These are phyloP conservation scores for Fusarium tuaranense DNA, from an alignment of 2,329 filamentous ascomycete species.

Conservation along the genomic window DNA sequence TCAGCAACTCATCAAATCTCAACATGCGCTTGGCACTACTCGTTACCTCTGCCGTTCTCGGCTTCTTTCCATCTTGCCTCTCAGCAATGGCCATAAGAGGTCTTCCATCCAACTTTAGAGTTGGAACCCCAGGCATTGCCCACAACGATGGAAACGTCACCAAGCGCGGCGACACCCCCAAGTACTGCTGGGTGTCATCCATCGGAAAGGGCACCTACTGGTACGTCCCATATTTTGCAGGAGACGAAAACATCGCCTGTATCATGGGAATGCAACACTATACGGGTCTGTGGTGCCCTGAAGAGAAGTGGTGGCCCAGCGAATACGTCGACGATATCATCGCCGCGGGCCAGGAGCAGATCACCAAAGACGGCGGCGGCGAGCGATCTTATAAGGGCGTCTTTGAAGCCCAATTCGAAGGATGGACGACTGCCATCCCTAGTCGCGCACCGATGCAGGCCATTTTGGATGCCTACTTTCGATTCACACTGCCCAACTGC, in stretches of 20 bases:
- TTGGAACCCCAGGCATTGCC: not conserved
- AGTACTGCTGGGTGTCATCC: not conserved
- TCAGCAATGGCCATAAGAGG: not conserved
- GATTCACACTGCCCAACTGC: not conserved
- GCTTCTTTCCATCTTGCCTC: not conserved
- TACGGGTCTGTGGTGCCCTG: not conserved
- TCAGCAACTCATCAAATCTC: not conserved
- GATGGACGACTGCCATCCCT: not conserved
- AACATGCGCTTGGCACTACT: not conserved
- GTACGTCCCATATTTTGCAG: not conserved
- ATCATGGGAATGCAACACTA: not conserved
- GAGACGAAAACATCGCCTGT: not conserved
- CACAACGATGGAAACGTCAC: not conserved
- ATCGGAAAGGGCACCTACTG: not conserved
- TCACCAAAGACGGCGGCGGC: conserved; percentile 4
- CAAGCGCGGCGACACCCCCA: not conserved
- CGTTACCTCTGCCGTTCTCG: not conserved
- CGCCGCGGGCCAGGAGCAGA: conserved; percentile 7
- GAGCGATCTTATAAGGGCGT: not conserved
- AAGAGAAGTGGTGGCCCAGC: conserved; percentile 9
- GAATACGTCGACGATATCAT: conserved; percentile 13
- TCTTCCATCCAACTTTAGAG: not conserved
- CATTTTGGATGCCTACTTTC: not conserved
- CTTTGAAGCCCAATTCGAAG: not conserved
- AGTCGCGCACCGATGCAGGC: not conserved